Percentiles rank a stretch among this genome's conserved stretches.
Conservation (phyloP, 768 basidiomycete species). For the Boletellus ananiceps region DNA sequence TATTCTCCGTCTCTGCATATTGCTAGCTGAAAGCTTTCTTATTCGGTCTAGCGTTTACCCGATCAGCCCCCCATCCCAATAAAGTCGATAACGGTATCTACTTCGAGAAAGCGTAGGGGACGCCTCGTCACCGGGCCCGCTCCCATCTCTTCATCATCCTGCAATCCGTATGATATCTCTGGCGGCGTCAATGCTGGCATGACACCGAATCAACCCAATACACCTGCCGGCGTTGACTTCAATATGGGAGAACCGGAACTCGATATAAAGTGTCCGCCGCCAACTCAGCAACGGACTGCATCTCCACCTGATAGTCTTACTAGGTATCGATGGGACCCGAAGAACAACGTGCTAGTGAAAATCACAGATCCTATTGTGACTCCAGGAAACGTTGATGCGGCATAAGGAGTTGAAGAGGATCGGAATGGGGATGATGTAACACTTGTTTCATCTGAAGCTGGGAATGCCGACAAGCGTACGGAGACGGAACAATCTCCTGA, state of each 20-base stretch:
- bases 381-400: background rate
- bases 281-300: background rate
- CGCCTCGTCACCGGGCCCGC: background rate
- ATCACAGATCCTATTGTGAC: background rate
- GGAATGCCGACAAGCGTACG: background rate
- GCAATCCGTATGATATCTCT: background rate
- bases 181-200: background rate
- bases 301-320: background rate
- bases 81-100: background rate
- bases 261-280: background rate
- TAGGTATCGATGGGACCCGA: slow-evolving; percentile 12
- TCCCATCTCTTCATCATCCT: background rate
- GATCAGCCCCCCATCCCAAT: slow-evolving; percentile 22
- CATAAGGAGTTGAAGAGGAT: background rate
- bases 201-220: background rate
- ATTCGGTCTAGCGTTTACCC: slow-evolving; percentile 21
- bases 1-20: background rate
- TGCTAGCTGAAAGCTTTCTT: background rate
- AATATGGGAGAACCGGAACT: background rate
- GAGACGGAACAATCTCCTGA: slow-evolving; percentile 2
- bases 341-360: background rate
- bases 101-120: background rate
- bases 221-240: background rate
- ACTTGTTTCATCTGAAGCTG: slow-evolving; percentile 13
- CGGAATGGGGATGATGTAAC: slow-evolving; percentile 14